Evolutionary conservation across 305 asterid species (phyloP).

Genomic region (Coffea humblotiana): DNA sequence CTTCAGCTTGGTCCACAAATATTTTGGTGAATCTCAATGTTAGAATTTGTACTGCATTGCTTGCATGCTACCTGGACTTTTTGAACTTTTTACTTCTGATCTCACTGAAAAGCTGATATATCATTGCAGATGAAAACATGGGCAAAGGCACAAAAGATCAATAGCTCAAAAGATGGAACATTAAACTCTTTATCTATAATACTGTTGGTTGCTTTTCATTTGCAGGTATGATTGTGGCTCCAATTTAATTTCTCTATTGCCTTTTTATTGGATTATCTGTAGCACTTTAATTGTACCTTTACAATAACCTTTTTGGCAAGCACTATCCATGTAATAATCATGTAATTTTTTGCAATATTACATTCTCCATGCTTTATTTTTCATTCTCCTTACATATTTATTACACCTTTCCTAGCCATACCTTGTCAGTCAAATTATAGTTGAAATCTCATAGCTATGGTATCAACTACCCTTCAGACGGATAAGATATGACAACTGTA

Average conservation of each 20-base stretch:
- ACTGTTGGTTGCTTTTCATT: conserved; percentile 88
- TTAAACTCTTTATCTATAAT: conserved; percentile 88
- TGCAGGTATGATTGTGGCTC: conserved; percentile 63
- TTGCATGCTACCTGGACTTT: neutral
- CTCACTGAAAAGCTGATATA: neutral
- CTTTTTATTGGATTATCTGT: neutral
- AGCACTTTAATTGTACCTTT: neutral
- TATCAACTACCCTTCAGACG: neutral
- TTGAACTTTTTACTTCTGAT: conserved; percentile 2
- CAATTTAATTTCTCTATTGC: conserved; percentile 1
- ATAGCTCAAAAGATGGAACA: conserved; percentile 85
- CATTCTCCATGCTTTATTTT: neutral
- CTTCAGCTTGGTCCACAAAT: neutral
- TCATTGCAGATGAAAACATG: conserved; percentile 81
- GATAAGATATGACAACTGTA: neutral
- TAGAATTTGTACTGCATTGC: neutral
- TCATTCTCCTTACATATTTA: too few species aligned
- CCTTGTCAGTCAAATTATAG: neutral
- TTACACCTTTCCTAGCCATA: neutral
- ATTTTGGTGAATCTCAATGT: conserved; percentile 5
- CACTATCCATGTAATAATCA: neutral
- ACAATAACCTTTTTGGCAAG: neutral
- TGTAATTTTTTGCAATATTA: neutral
- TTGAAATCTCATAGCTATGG: neutral
- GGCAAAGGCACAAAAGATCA: conserved; percentile 88